phyloP scores from a whole-genome alignment of 441 rosid species.

The Brassica balearica region DNA sequence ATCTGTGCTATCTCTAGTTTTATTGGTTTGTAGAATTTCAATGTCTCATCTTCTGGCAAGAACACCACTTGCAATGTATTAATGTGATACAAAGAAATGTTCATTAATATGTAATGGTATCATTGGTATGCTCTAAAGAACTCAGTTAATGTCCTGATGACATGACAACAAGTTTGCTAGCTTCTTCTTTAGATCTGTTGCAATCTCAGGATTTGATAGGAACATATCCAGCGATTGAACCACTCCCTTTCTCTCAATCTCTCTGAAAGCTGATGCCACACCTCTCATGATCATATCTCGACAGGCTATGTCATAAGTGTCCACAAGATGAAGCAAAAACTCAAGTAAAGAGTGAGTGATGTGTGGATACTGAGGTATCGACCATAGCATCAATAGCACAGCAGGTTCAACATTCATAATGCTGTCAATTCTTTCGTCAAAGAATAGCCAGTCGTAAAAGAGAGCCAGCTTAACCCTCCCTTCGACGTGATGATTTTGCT shows the following conservation, averaged over 20 bases:
- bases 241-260: slow-evolving; percentile 72
- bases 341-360: slow-evolving; percentile 78
- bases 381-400: slow-evolving; percentile 71
- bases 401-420: slow-evolving; percentile 94
- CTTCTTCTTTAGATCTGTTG: slow-evolving; percentile 61
- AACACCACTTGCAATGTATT: no score
- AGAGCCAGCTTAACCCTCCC: slow-evolving; percentile 70
- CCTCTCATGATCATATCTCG: slow-evolving; percentile 54
- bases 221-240: slow-evolving; percentile 60
- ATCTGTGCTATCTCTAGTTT: background rate
- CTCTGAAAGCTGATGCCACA: slow-evolving; percentile 61
- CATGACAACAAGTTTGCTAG: slow-evolving; percentile 47
- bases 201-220: slow-evolving; percentile 51
- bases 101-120: no score
- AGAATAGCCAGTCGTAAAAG: slow-evolving; percentile 92
- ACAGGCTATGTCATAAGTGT: slow-evolving; percentile 64
- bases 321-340: slow-evolving; percentile 71
- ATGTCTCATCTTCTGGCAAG: no score
- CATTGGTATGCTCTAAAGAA: background rate
- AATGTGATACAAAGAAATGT: no score
- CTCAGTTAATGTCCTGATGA: slow-evolving; percentile 2
- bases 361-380: slow-evolving; percentile 66
- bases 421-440: slow-evolving; percentile 67
- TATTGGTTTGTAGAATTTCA: background rate
- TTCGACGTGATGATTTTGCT: slow-evolving; percentile 62